Percentiles rank a stretch among this genome's conserved stretches.
These are phyloP conservation scores for Fusarium incarnatum DNA, from an alignment of 2,329 filamentous ascomycete genomes.

Conservation along the genomic window DNA sequence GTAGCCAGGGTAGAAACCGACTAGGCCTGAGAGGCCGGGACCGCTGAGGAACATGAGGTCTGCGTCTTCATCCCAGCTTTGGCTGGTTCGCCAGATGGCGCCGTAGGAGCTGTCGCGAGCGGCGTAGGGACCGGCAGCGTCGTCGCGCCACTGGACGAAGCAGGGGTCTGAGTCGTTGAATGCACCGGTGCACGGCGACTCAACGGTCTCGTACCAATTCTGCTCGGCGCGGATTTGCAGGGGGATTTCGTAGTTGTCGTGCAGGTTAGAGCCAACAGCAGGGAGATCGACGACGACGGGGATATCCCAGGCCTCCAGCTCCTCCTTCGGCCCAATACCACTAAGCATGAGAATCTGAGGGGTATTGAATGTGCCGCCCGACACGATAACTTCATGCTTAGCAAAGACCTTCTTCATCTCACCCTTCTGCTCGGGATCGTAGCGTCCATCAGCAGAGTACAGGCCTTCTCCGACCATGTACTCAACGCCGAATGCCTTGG, in stretches of 20 bases:
- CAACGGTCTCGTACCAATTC: neutral
- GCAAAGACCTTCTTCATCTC: neutral
- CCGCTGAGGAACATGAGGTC: slow-evolving; percentile 13
- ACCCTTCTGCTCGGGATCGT: neutral
- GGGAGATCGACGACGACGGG: neutral
- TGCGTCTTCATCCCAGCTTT: slow-evolving; percentile 3
- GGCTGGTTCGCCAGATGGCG: neutral
- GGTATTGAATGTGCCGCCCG: neutral
- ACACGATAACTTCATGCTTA: slow-evolving; percentile 8
- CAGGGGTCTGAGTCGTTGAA: neutral
- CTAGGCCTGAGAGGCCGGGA: rapidly evolving
- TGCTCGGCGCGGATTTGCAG: slow-evolving; percentile 1
- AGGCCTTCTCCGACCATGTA: slow-evolving; percentile 4
- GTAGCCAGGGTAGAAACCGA: slow-evolving; percentile 7
- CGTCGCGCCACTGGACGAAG: slow-evolving; percentile 2
- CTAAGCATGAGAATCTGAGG: neutral
- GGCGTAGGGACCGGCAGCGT: neutral
- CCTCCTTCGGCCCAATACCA: neutral
- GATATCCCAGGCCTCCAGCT: neutral
- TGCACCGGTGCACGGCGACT: neutral
- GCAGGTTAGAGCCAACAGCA: neutral
- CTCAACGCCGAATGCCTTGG: neutral
- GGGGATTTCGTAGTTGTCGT: slow-evolving; percentile 1
- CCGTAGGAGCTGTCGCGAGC: slow-evolving; percentile 4
- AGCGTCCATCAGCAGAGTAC: slow-evolving; percentile 11